Conservation (phyloP, 768 basidiomycete species). For the Naganishia onofrii region DNA sequence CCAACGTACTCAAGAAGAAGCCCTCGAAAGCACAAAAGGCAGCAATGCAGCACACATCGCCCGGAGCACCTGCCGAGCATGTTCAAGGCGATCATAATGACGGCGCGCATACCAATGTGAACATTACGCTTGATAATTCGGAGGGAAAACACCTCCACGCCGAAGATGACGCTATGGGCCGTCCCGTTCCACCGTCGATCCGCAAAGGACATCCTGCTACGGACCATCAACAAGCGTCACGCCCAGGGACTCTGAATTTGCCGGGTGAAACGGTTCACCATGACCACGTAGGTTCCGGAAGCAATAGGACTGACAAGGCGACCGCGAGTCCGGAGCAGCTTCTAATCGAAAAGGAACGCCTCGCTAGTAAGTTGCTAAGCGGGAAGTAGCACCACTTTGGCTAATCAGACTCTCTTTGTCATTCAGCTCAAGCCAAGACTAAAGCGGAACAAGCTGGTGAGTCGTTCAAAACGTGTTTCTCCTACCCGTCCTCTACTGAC, state of each 20-base stretch:
- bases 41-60: not conserved
- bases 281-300: not conserved
- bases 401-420: not conserved
- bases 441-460: slow-evolving; percentile 34
- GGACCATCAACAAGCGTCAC: not conserved
- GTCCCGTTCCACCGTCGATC: slow-evolving; percentile 2
- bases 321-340: slow-evolving; percentile 13
- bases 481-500: slow-evolving; percentile 30
- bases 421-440: slow-evolving; percentile 28
- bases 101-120: not conserved
- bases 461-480: not conserved
- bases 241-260: slow-evolving; percentile 1
- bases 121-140: not conserved
- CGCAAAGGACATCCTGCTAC: slow-evolving; percentile 19
- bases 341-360: slow-evolving; percentile 25
- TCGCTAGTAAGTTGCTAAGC: slow-evolving; percentile 23
- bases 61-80: not conserved
- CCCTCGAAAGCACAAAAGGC: not conserved
- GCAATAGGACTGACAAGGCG: not conserved
- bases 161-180: not conserved
- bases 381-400: not conserved
- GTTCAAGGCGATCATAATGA: not conserved
- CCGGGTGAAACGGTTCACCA: not conserved
- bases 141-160: not conserved
- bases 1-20: slow-evolving; percentile 26